Evolutionary conservation across 768 basidiomycete genomes (phyloP), one percentile per base, ranked within the genome.

Genomic region (Chalciporus pseudorubinellus): DNA sequence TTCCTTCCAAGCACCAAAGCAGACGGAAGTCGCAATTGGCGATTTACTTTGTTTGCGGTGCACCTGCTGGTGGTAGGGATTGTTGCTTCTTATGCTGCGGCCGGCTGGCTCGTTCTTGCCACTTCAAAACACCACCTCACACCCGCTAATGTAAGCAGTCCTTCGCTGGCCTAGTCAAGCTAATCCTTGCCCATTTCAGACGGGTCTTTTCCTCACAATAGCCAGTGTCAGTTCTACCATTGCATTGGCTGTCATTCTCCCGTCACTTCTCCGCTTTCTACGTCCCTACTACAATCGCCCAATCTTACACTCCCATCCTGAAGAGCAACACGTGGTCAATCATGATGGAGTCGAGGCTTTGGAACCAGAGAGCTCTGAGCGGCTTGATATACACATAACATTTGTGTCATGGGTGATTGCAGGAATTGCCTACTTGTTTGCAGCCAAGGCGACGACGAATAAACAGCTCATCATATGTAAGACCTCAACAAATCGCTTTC

Each of bases 321-420:
- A 14, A 5, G 34, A 53, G 31, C 42, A 52, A 38, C 39, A 38
- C n/a, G 14, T 13, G 2, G 1, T 2, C 19, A 16, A 49, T n/a
- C n/a, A n/a, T n/a, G n/a, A n/a, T 16, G 10, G 12, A 3, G 16
- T 4, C 8, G 46, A 44, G 18, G 39, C 33, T 29, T 16, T 7
- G 13, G 50, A 36, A 41, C 9, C 16, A 11, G 49, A 46, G 22
- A 59, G 64, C 1, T 59, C 66, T 0, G 70, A 72, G 50, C 57
- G 19, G 9, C 48, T 72, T 18, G 64, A 72, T 34, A 57, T 67
- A 14, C 66, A 72, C 44, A 21, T 71, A 28, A 53, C 56, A 19
- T 24, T 69, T 24, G 46, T 39, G 7, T 52, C 64, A 4, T 68
- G 60, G 43, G 31, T 59, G 38, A 28, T 63, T 21, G 28, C 43